Base-by-base conservation (phyloP, 2,329 filamentous ascomycete species). In the Botrytis hyacinthi region DNA sequence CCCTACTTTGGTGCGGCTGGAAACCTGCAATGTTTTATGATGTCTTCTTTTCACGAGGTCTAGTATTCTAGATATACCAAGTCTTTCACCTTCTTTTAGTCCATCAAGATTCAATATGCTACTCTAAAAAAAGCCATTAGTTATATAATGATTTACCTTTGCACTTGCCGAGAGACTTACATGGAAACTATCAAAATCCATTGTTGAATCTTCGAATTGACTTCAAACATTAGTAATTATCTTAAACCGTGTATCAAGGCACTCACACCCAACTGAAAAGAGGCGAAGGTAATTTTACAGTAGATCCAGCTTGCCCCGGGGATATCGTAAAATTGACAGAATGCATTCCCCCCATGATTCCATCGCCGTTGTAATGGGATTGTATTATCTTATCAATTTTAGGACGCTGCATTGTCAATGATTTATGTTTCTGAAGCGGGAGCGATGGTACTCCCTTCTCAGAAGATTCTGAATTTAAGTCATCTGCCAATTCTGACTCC, bases 1-100 rank as follows among this genome's bases (percentile, higher is more conserved):
- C 60, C 69, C 70, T 14, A 73, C 60, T 68, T 76, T 77, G 14
- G 51, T 59, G 32, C 72, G 73, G 35, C 65, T 74, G 26, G 75
- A 73, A 22, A 74, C 62, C 46, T 78, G 76, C 29, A 76, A 54
- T 35, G 73, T 76, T 57, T 76, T 77, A 40, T 78, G 75, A 61
- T 75, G 73, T 16, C 68, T 73, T 40, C 65, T 77, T 54, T 72
- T 75, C 32, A 69, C 73, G 12, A 66, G 73, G 16, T 51, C 70
- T 6, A 77, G 59, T 32, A 76, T 63, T 40, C 65, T 76, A 32
- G 73, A 73, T 29, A 77, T 76, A 14, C 73, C 74, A 57, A 61
- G 40, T 54, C 65, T 74, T 57, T 78, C 76, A 29, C 48, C 14
- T 12, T 74, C 74, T n/a, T 63, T 66, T 5, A 78, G 72, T n/a